Percentiles rank a stretch among this genome's conserved stretches.
These are phyloP conservation scores for Daldinia sp. DNA, from an alignment of 2,329 filamentous ascomycete genomes.

Conservation along the genomic window DNA sequence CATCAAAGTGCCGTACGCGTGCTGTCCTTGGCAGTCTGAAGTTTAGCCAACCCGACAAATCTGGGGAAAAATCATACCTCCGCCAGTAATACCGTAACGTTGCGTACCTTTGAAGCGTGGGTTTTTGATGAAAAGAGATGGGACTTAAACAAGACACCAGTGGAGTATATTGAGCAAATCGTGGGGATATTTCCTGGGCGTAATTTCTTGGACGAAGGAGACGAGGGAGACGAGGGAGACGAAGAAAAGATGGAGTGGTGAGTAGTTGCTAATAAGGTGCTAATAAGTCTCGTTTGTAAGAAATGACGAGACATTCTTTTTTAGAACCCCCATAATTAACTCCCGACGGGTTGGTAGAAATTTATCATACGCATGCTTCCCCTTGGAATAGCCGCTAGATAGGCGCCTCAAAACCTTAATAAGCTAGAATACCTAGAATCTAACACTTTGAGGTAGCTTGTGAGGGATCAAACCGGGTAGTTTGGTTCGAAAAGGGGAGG, in stretches of 20 bases:
- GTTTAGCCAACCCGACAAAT: constrained; percentile 37
- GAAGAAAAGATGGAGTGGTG: constrained; percentile 15
- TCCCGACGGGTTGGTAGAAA: constrained; percentile 21
- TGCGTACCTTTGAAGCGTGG: constrained; percentile 26
- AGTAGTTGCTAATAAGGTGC: no score
- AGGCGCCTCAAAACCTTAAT: constrained; percentile 13
- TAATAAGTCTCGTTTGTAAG: constrained; percentile 12
- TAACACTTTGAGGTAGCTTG: no score
- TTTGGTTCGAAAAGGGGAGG: constrained; percentile 17
- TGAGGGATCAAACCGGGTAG: constrained; percentile 12
- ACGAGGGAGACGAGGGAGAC: no score
- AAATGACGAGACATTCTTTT: constrained; percentile 21
- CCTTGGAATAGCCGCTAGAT: constrained; percentile 14
- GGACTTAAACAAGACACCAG: constrained; percentile 19
- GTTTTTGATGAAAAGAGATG: constrained; percentile 17
- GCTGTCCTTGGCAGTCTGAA: constrained; percentile 36
- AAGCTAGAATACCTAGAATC: no score
- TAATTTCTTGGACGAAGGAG: no score
- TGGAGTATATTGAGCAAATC: constrained; percentile 27
- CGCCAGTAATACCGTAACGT: constrained; percentile 32
- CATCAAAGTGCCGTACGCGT: constrained; percentile 32
- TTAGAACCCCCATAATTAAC: constrained; percentile 6
- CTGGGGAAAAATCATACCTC: constrained; percentile 33
- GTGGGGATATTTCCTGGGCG: constrained; percentile 10
- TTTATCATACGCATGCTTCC: constrained; percentile 12